Base-by-base conservation (phyloP, 257 asterid species). In the Paraleonurus japonicus region DNA sequence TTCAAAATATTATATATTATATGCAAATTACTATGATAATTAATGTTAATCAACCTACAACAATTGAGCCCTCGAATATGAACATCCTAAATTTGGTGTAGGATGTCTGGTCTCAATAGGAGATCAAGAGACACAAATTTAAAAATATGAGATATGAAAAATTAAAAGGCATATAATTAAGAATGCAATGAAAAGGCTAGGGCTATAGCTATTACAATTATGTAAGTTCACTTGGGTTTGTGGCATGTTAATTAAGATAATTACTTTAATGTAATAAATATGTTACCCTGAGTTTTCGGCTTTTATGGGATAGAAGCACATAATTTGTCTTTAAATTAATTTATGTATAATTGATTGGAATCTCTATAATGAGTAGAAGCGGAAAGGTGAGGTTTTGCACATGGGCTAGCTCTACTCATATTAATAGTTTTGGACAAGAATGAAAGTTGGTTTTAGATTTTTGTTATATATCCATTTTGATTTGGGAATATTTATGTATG, bases 251-350 rank as follows among this genome's bases (percentile, higher is more conserved):
- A 75, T 19, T 67, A 23, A 68, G 47, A 17, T 39, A 60, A 72
- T 47, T n/a, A 35, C 37, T 35, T 35, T 7, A 16, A 28, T 27
- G 77, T 71, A 65, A 76, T 76, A 76, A 76, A 71, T 54, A 65
- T 76, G 76, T 70, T 76, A 76, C 73, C 81, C 81, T 64, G 58
- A 15, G 77, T 64, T 76, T 76, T 76, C 57, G 81, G 81, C 81
- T 76, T 76, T 76, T 8, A 15, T 57, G 8, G 7, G 20, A 67
- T 60, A 59, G 43, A 62, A 39, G 16, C 54, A 60, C 61, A 19
- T 57, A 64, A 39, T 43, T 67, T 47, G 54, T 47, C 54, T 47
- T 47, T 47, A 47, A n/a, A 47, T 16, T 16, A 47, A 47, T n/a
- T n/a, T n/a, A 5, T 47, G 16, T 5, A 60, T 48, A 45, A 68